A percentile compares a stretch with the other conserved stretches of the same genome.
Conservation (phyloP, 176 grass and related monocot genomes). For the Panicum miliaceum region DNA sequence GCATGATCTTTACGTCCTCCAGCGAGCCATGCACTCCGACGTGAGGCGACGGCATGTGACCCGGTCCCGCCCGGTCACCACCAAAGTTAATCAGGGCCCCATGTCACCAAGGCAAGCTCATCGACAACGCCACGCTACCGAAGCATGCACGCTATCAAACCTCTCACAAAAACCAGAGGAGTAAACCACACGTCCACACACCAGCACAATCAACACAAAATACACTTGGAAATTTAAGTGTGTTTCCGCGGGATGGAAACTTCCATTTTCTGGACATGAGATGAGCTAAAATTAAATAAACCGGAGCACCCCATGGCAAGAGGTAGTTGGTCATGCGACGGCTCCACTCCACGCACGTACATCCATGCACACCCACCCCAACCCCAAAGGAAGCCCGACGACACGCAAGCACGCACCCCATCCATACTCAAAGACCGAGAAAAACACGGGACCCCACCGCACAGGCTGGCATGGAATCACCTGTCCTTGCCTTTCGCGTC, state of each 20-base stretch:
- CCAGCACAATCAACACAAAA: background rate
- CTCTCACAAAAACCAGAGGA: background rate
- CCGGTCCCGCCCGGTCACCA: background rate
- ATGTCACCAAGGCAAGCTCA: background rate
- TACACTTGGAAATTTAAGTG: background rate
- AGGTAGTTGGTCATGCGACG: background rate
- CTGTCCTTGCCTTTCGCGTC: constrained; percentile 42
- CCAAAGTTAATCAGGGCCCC: background rate
- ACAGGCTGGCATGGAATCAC: constrained; percentile 57
- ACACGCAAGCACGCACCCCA: background rate
- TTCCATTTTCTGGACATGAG: background rate
- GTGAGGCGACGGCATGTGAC: background rate
- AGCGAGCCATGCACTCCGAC: background rate
- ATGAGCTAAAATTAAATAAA: background rate
- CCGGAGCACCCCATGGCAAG: background rate
- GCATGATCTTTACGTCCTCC: background rate
- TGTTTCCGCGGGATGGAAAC: constrained; percentile 16
- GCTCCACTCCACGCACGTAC: background rate
- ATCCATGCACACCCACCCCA: background rate
- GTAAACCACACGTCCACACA: background rate
- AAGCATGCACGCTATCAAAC: background rate
- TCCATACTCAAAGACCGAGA: background rate
- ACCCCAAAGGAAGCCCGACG: background rate
- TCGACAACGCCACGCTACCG: background rate
- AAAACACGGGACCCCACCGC: background rate